Conservation (phyloP, 2,329 filamentous ascomycete genomes). For the Chaetomiaceae sp. region DNA sequence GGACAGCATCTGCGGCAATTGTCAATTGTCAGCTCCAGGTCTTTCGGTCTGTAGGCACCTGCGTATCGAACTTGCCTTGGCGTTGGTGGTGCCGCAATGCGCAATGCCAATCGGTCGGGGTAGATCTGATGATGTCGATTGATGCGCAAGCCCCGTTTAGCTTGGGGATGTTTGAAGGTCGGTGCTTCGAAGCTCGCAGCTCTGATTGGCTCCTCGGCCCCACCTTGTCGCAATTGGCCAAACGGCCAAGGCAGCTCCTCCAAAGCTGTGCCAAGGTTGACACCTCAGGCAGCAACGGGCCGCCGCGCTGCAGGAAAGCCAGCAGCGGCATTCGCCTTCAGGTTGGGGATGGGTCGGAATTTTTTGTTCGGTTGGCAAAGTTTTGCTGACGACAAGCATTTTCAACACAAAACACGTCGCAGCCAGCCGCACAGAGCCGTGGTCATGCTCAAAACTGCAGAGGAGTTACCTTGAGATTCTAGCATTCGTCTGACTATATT, state of each 20-base stretch:
- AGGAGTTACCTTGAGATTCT: slow-evolving; percentile 40
- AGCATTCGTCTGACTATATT: slow-evolving; percentile 51
- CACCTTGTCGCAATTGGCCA: neutral
- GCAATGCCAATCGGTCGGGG: slow-evolving; percentile 30
- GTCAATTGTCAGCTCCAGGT: slow-evolving; percentile 9
- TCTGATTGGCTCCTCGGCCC: slow-evolving; percentile 15
- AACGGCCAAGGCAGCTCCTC: neutral
- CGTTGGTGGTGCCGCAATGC: slow-evolving; percentile 33
- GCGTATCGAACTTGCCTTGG: slow-evolving; percentile 29
- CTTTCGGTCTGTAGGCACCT: neutral
- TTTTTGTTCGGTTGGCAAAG: slow-evolving; percentile 37
- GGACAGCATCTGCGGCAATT: slow-evolving; percentile 52
- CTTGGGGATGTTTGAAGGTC: slow-evolving; percentile 12
- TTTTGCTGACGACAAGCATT: slow-evolving; percentile 48
- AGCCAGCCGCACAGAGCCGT: slow-evolving; percentile 44
- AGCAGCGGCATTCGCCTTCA: slow-evolving; percentile 22
- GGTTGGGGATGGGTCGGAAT: slow-evolving; percentile 24
- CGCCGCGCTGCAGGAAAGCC: neutral
- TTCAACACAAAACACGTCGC: slow-evolving; percentile 40
- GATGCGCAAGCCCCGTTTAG: slow-evolving; percentile 13
- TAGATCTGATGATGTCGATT: slow-evolving; percentile 24
- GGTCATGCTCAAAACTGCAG: slow-evolving; percentile 52
- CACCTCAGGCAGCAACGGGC: slow-evolving; percentile 20
- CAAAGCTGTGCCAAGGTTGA: neutral
- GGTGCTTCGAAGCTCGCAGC: slow-evolving; percentile 1